phyloP scores from a whole-genome alignment of 2,329 filamentous ascomycete genomes.

The Fusarium sp. region DNA sequence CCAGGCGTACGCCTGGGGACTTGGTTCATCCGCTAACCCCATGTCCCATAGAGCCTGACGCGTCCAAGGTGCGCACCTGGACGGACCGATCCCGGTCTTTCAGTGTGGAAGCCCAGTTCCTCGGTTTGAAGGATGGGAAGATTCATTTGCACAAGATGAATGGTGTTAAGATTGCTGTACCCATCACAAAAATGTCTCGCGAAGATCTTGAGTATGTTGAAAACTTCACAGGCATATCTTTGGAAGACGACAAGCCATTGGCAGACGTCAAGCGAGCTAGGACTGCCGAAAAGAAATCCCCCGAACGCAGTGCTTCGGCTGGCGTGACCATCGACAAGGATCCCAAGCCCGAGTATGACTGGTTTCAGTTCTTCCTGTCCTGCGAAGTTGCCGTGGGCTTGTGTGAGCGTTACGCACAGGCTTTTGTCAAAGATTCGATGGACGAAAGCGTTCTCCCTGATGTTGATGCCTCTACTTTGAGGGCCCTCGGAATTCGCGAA shows the following conservation, averaged over 20 bases:
- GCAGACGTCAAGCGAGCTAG: constrained; percentile 79
- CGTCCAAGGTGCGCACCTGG: constrained; percentile 87
- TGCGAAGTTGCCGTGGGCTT: constrained; percentile 93
- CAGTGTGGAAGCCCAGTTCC: constrained; percentile 96
- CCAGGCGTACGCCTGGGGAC: neutral
- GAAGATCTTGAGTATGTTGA: constrained; percentile 97
- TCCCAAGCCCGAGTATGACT: constrained; percentile 85
- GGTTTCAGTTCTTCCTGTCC: constrained; percentile 98
- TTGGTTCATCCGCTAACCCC: constrained; percentile 18
- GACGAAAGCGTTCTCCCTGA: constrained; percentile 92
- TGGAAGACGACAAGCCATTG: constrained; percentile 94
- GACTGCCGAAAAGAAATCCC: constrained; percentile 43
- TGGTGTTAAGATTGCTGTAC: constrained; percentile 97
- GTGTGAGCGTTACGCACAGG: constrained; percentile 92
- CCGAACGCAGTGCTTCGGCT: constrained; percentile 50
- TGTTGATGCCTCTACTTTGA: constrained; percentile 83
- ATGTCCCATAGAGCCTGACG: constrained; percentile 75
- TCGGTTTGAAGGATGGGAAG: constrained; percentile 93
- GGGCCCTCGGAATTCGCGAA: constrained; percentile 92
- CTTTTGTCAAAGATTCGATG: constrained; percentile 93
- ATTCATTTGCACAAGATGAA: constrained; percentile 98
- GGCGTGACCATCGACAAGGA: constrained; percentile 72
- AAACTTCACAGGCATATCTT: constrained; percentile 82
- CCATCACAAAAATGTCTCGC: constrained; percentile 93
- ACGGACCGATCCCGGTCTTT: constrained; percentile 96